Conservation (phyloP, 2,329 filamentous ascomycete genomes). For the Graphiopsis chlorocephala region DNA sequence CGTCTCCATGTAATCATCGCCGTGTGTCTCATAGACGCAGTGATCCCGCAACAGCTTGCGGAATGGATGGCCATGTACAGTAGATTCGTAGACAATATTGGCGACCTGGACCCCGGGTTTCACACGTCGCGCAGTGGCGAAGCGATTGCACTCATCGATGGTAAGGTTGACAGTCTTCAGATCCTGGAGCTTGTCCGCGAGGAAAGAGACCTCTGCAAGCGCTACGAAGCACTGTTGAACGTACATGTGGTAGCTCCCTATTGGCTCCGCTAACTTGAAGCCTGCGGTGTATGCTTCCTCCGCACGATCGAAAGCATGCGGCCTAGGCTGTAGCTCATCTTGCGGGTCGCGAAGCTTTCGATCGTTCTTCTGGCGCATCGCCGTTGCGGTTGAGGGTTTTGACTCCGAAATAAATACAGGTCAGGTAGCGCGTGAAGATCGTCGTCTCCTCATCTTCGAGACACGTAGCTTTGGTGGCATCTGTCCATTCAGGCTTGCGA, state of each 20-base stretch:
- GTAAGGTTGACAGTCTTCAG: conserved; percentile 5
- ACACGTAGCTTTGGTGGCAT: not conserved
- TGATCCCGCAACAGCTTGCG: no score
- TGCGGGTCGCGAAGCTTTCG: no score
- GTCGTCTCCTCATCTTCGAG: not conserved
- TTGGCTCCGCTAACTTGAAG: no score
- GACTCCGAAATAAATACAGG: not conserved
- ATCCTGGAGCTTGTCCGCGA: conserved; percentile 12
- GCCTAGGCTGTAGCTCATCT: not conserved
- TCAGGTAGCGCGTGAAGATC: not conserved
- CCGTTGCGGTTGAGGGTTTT: not conserved
- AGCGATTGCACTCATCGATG: not conserved
- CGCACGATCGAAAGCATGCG: not conserved
- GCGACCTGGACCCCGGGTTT: no score
- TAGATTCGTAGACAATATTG: no score
- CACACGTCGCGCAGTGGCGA: no score
- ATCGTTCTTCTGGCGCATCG: not conserved
- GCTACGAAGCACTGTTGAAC: accelerated
- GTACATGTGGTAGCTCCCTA: no score
- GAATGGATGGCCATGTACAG: no score
- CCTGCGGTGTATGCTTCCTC: not conserved
- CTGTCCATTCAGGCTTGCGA: not conserved
- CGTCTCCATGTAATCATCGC: no score
- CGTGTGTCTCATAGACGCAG: no score
- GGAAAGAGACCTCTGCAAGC: not conserved